phyloP scores from a whole-genome alignment of 1,284 basidiomycete genomes.

The Phaffia rhodozyma region DNA sequence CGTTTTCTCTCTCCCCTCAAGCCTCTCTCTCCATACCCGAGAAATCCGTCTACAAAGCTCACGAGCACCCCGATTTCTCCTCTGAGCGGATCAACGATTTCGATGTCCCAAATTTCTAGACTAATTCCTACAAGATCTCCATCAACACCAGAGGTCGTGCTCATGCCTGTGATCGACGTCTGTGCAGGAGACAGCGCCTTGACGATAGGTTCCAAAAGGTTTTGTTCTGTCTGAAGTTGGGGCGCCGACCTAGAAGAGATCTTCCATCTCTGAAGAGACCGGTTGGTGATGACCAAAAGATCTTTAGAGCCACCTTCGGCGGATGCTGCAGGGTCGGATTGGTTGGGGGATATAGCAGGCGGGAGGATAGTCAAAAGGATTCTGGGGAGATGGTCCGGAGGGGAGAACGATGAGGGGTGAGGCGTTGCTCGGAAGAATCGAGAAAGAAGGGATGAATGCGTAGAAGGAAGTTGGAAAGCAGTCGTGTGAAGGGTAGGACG shows the following conservation, averaged over 20 bases:
- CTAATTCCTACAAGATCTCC: slow-evolving; percentile 23
- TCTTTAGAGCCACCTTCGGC: slow-evolving; percentile 8
- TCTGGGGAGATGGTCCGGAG: slow-evolving; percentile 23
- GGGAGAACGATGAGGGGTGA: neutral
- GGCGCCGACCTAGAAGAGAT: slow-evolving; percentile 15
- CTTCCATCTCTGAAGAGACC: slow-evolving; percentile 30
- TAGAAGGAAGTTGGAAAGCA: slow-evolving; percentile 30
- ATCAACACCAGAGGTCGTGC: slow-evolving; percentile 20
- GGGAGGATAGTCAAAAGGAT: slow-evolving; percentile 17
- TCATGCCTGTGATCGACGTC: slow-evolving; percentile 4
- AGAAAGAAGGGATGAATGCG: slow-evolving; percentile 11
- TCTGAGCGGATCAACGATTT: slow-evolving; percentile 15
- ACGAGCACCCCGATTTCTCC: slow-evolving; percentile 29
- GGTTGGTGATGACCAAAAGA: slow-evolving; percentile 26
- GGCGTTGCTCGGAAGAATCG: slow-evolving; percentile 27
- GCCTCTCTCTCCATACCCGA: neutral
- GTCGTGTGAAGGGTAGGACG: slow-evolving; percentile 24
- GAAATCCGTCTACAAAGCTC: slow-evolving; percentile 25
- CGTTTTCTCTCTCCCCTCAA: neutral
- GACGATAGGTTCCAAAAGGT: slow-evolving; percentile 27
- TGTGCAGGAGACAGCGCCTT: slow-evolving; percentile 13
- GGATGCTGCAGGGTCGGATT: neutral
- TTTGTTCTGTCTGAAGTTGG: slow-evolving; percentile 28
- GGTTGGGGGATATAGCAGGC: neutral
- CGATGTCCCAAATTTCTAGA: slow-evolving; percentile 30